Evolutionary conservation across 2,329 filamentous ascomycete species (phyloP).

Genomic region (Aspergillus candidus): DNA sequence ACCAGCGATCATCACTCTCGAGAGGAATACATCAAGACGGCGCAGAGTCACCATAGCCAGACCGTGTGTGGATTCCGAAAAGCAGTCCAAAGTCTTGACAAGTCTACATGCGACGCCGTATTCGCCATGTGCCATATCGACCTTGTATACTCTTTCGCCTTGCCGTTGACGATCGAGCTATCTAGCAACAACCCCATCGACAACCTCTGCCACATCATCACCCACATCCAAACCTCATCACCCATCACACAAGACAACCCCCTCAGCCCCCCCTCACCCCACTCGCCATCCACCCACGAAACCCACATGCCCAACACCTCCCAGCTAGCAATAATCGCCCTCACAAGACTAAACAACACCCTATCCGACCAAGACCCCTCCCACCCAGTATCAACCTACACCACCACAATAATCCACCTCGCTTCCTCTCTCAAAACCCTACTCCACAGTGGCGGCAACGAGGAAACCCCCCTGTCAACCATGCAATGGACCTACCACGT

Average conservation of each 20-base stretch:
- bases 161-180: slow-evolving; percentile 14
- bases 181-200: slow-evolving; percentile 15
- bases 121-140: slow-evolving; percentile 32
- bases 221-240: slow-evolving; percentile 26
- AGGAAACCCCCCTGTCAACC: slow-evolving; percentile 11
- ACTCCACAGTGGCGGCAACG: slow-evolving; percentile 6
- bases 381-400: slow-evolving; percentile 25
- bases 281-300: too few species aligned
- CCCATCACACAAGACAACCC: slow-evolving; percentile 18
- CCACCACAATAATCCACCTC: slow-evolving; percentile 23
- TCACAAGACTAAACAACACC: slow-evolving; percentile 21
- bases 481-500: slow-evolving; percentile 58
- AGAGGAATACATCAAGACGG: slow-evolving; percentile 21
- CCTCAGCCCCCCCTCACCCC: slow-evolving; percentile 20
- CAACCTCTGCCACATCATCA: slow-evolving; percentile 28
- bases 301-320: slow-evolving; percentile 33
- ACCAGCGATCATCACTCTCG: slow-evolving; percentile 10
- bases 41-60: slow-evolving; percentile 24
- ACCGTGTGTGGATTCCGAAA: slow-evolving; percentile 22
- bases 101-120: slow-evolving; percentile 29
- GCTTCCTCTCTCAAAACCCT: slow-evolving; percentile 23
- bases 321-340: slow-evolving; percentile 22
- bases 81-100: slow-evolving; percentile 15
- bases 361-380: slow-evolving; percentile 15
- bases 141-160: slow-evolving; percentile 31